Base-by-base conservation (phyloP, 768 basidiomycete genomes). In the Boletus rex-veris region DNA sequence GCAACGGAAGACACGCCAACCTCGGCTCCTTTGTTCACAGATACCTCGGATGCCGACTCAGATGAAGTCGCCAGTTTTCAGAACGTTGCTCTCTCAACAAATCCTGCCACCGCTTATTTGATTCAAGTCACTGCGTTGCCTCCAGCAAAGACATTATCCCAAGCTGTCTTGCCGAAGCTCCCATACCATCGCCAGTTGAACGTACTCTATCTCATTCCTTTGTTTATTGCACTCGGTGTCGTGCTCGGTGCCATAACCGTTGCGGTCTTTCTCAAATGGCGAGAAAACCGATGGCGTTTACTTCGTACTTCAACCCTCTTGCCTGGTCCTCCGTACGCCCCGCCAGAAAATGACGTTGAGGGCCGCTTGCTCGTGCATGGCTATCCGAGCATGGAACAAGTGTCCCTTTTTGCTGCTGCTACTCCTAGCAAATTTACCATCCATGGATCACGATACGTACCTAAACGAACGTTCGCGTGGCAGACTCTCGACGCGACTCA, bases 61-160 rank as follows among this genome's bases (percentile, higher is more conserved):
- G 46, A 31, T 9, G 21, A 28, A 48, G 37, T 26, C 14, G 51
- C 51, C 28, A 36, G 4, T 24, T 28, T 38, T 30, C 45, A 42
- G 37, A 26, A 24, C 4, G 37, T 16, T 36, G 18, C 52, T 10
- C 26, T 49, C 14, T 44, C 64, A 10, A 53, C 58, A 31, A 48
- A 58, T 35, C 50, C 33, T 21, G 37, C 54, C n/a, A 50, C 59
- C 7, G 3, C 55, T 44, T 52, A 60, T 26, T 19, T 77, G 4
- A 60, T 75, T 21, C 67, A 68, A 18, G 72, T 75, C 49, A 71
- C 70, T 26, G 65, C 72, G 33, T 60, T 70, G 21, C 67, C 69
- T 15, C 70, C 72, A 5, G 48, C 57, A n/a, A 64, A 57, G 9
- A 52, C 53, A 24, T 46, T 43, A 46, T 35, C 48, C 41, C 62